These are phyloP conservation scores for Prunus salicina DNA, from an alignment of 306 rosid genomes.

Conservation along the genomic window DNA sequence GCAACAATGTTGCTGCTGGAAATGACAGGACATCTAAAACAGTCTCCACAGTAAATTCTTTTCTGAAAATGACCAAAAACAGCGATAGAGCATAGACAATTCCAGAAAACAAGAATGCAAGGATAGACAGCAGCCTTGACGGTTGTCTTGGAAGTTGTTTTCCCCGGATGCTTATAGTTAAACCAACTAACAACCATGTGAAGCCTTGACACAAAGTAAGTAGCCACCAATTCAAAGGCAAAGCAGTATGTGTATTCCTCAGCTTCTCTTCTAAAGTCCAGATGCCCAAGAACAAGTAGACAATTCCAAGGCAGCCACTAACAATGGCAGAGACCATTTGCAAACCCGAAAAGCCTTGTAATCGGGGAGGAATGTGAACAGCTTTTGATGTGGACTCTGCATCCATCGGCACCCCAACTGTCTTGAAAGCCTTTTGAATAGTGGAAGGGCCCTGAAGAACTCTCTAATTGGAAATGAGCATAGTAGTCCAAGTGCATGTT, in stretches of 20 bases:
- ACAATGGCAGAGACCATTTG: constrained; percentile 47
- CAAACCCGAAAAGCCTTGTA: constrained; percentile 37
- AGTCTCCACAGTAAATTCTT: constrained; percentile 33
- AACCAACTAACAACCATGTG: constrained; percentile 61
- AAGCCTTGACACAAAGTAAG: constrained; percentile 53
- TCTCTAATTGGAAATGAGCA: too few relatives aligned
- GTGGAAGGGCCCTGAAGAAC: too few relatives aligned
- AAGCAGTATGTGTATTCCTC: constrained; percentile 37
- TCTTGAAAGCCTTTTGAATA: too few relatives aligned
- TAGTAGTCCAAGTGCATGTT: too few relatives aligned
- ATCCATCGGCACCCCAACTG: neutral
- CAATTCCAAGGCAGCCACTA: constrained; percentile 60
- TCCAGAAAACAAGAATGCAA: constrained; percentile 46
- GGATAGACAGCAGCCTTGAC: constrained; percentile 37
- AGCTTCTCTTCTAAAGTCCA: constrained; percentile 62
- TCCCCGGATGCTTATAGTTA: constrained; percentile 39
- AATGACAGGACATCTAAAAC: constrained; percentile 59
- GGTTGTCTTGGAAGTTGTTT: constrained; percentile 43
- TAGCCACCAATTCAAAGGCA: constrained; percentile 66
- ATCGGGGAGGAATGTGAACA: constrained; percentile 19
- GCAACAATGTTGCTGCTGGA: constrained; percentile 59
- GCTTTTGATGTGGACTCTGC: constrained; percentile 27
- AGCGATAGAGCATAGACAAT: constrained; percentile 38
- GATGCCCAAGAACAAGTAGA: constrained; percentile 52
- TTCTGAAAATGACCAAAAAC: constrained; percentile 31